Evolutionary conservation across 768 basidiomycete species (phyloP), one percentile per base, ranked within the genome.

Genomic region (Boletellus sp.): DNA sequence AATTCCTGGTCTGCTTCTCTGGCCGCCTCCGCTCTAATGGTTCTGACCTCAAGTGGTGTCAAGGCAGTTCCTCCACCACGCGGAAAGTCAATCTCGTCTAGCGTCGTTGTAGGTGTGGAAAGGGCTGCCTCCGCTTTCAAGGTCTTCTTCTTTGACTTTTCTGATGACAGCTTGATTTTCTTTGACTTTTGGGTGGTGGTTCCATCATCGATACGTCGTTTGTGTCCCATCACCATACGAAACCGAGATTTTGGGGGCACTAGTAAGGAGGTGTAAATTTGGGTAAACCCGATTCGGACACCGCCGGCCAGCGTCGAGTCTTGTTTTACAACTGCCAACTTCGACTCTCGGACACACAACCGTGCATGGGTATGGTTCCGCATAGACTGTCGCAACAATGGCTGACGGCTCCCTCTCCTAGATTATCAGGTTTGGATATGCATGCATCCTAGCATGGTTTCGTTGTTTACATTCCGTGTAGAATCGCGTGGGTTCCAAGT

Each of bases 401-500:
- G 20, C 38, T 63, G 44, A 63, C 56, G 33, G 42, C 24, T 15
- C 13, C 24, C 47, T 50, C 23, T 46, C 45, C 11, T 53, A 88
- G 86, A 87, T 74, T 87, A 78, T 53, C 86, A 88, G 78, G 85
- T 85, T 45, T 50, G 74, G 40, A 28, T n/a, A 36, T 46, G 36
- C 20, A 2, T 8, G 1, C 28, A 28, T 10, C 11, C 16, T 13
- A 9, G 15, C 7, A 31, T n/a, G 23, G 19, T 17, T 3, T 20
- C 6, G 31, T 37, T 38, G 2, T 36, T 59, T 22, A 62, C 47
- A 26, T 41, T 53, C 42, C 1, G 10, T 39, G n/a, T 61, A 94
- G 89, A 95, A 94, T 76, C 90, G 93, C 58, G 93, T 94, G 28
- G 93, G 93, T 22, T 91, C 88, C 45, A 96, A 94, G 70, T 96